Evolutionary conservation across 139 green algal species (phyloP).

Genomic region (Pedinophyceae sp.): DNA sequence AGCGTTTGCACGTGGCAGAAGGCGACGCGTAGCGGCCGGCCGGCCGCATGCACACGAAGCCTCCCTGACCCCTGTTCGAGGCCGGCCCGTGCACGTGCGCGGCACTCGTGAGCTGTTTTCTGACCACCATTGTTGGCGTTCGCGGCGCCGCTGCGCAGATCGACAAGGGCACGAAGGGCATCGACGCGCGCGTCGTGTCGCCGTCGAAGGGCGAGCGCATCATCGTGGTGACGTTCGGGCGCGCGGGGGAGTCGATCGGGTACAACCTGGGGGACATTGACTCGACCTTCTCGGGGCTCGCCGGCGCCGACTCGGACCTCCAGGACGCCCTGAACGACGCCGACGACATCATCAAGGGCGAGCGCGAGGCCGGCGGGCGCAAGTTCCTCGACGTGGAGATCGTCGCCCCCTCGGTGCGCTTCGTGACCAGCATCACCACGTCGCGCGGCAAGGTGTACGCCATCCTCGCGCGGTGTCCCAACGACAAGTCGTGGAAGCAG

Average conservation of each 20-base stretch:
- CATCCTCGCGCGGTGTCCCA: neutral
- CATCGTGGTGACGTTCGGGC: neutral
- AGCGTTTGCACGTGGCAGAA: too few relatives aligned
- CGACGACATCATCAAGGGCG: neutral
- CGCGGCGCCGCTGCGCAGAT: too few relatives aligned
- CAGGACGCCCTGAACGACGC: neutral
- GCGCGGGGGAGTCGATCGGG: neutral
- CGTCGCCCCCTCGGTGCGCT: neutral
- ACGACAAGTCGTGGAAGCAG: too few relatives aligned
- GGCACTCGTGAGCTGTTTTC: too few relatives aligned
- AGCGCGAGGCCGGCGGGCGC: neutral
- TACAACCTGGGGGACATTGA: neutral
- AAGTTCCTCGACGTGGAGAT: neutral
- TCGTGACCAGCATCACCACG: neutral
- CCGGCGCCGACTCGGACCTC: neutral
- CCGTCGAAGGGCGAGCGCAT: neutral
- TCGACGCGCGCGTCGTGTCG: neutral
- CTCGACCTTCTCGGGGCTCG: neutral
- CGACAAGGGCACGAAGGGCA: neutral
- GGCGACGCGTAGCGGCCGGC: too few relatives aligned
- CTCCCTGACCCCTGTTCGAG: too few relatives aligned
- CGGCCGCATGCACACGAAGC: too few relatives aligned
- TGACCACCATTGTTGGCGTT: too few relatives aligned
- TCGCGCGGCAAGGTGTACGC: neutral
- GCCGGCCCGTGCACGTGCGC: too few relatives aligned